These are phyloP conservation scores for Brachypodium distachyon DNA, from an alignment of 202 grass and related monocot species.

Conservation along the genomic window DNA sequence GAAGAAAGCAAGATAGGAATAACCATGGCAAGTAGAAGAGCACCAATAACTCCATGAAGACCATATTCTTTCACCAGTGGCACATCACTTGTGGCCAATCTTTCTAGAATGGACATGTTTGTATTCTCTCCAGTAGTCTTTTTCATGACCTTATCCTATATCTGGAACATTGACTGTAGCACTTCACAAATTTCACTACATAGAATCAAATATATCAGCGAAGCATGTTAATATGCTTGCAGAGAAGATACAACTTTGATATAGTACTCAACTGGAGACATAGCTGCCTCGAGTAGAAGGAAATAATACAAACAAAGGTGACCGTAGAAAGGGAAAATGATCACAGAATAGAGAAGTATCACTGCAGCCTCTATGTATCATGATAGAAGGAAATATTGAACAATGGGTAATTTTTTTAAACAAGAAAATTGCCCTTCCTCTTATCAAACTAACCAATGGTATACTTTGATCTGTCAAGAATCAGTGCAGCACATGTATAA, in stretches of 20 bases:
- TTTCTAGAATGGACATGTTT: conserved; percentile 32
- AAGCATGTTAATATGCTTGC: background rate
- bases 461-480: background rate
- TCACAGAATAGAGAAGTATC: background rate
- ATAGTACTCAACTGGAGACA: background rate
- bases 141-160: conserved; percentile 29
- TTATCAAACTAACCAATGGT: background rate
- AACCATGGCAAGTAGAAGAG: conserved; percentile 35
- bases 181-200: background rate
- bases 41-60: conserved; percentile 30
- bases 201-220: background rate
- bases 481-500: background rate
- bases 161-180: background rate
- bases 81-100: conserved; percentile 12
- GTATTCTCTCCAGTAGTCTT: background rate
- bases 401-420: background rate
- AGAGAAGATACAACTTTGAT: background rate
- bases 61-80: conserved; percentile 53
- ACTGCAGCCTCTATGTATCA: background rate
- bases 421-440: background rate
- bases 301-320: background rate
- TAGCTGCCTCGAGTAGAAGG: background rate
- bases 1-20: conserved; percentile 35
- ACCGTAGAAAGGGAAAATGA: background rate
- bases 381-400: background rate